Conservation (phyloP, 2,329 filamentous ascomycete genomes). For the Xylariaceae sp. region DNA sequence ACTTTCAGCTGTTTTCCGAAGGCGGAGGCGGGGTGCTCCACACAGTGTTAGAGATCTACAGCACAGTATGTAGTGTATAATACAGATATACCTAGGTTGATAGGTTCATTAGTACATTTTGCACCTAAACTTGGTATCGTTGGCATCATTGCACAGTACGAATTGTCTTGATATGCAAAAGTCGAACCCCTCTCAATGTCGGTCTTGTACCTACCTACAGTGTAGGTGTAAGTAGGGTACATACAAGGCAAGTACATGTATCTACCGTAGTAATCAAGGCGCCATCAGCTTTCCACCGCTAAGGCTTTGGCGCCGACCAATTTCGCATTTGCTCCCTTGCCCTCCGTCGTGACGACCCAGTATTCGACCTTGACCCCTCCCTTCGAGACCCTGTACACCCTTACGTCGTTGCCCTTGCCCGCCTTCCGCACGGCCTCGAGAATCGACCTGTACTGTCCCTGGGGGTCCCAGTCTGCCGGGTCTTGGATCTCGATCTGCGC, state of each 20-base stretch:
- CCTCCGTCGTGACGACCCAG: conserved; percentile 71
- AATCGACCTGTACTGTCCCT: conserved; percentile 69
- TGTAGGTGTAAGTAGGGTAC: no score
- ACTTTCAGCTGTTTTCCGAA: background rate
- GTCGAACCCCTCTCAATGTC: background rate
- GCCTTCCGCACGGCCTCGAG: conserved; percentile 70
- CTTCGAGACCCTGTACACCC: conserved; percentile 72
- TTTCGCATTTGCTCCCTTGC: conserved; percentile 51
- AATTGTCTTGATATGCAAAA: background rate
- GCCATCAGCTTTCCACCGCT: conserved; percentile 64
- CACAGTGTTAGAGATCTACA: background rate
- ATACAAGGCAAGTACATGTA: no score
- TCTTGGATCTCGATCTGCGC: conserved; percentile 67
- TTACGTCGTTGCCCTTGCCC: conserved; percentile 66
- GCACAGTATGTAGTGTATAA: background rate
- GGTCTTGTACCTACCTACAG: no score
- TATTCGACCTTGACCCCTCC: conserved; percentile 72
- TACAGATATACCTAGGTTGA: no score
- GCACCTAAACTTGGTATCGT: background rate
- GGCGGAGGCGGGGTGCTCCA: background rate
- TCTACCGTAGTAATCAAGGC: background rate
- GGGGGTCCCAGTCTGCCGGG: conserved; percentile 72
- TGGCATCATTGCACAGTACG: background rate
- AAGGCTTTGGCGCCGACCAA: conserved; percentile 79
- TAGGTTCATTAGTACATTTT: no score